These are phyloP conservation scores for Euryodendron excelsum DNA, from an alignment of 148 eudicot species.

Conservation along the genomic window DNA sequence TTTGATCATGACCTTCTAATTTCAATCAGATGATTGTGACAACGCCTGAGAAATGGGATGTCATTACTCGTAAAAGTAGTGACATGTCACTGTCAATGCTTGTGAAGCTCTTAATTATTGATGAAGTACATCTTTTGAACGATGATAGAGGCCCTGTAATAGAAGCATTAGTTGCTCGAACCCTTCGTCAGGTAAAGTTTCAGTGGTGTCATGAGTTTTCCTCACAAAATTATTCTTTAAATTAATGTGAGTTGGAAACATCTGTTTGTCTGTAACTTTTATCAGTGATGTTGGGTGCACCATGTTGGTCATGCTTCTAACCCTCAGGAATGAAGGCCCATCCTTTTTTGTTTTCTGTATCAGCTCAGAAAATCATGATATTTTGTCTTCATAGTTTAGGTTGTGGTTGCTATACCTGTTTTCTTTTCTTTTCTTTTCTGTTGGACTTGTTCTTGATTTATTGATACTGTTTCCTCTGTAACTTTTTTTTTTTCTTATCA, in stretches of 20 bases:
- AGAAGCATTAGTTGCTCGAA: constrained; percentile 98
- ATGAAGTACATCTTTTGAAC: constrained; percentile 96
- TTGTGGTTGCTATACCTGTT: not conserved
- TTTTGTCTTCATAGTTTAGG: not conserved
- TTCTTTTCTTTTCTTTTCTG: not conserved
- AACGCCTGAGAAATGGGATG: constrained; percentile 99
- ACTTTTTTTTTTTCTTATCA: no score
- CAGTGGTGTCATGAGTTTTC: not conserved
- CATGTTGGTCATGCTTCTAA: not conserved
- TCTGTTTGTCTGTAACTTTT: constrained; percentile 9
- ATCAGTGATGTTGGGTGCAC: not conserved
- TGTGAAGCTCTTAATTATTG: constrained; percentile 92
- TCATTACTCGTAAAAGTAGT: constrained; percentile 97
- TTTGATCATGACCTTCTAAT: constrained; percentile 14
- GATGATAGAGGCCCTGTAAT: constrained; percentile 99
- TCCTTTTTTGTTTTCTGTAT: not conserved
- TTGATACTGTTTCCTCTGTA: not conserved
- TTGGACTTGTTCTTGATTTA: not conserved
- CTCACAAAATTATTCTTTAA: not conserved
- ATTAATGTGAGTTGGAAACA: not conserved
- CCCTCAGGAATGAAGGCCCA: not conserved
- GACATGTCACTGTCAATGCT: constrained; percentile 98
- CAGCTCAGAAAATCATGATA: not conserved
- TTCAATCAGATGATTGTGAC: constrained; percentile 91
- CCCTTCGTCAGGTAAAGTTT: constrained; percentile 83